Conservation (phyloP, 2,329 filamentous ascomycete species). For the Aspergillus sp. region DNA sequence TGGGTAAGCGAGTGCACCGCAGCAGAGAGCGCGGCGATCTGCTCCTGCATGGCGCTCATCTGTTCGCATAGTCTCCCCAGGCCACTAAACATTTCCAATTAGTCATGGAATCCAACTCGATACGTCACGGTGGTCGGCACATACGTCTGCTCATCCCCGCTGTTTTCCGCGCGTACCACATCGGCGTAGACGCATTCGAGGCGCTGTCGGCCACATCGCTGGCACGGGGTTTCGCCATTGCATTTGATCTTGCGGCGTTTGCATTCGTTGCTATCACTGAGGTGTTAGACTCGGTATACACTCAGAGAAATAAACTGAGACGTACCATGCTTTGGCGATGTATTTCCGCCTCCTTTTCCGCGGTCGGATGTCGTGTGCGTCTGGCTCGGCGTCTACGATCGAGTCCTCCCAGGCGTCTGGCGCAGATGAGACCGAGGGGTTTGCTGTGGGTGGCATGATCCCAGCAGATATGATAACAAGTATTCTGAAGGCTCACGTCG, state of each 20-base stretch:
- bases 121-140: not conserved
- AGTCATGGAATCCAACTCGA: not conserved
- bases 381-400: slow-evolving; percentile 6
- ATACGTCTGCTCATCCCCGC: slow-evolving; percentile 20
- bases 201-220: slow-evolving; percentile 52
- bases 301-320: no score
- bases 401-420: slow-evolving; percentile 7
- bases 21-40: slow-evolving; percentile 72
- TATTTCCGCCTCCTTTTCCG: slow-evolving; percentile 62
- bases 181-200: slow-evolving; percentile 39
- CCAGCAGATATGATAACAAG: no score
- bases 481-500: no score
- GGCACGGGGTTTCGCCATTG: slow-evolving; percentile 61
- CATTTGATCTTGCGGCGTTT: slow-evolving; percentile 66
- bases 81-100: not conserved
- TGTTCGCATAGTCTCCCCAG: slow-evolving; percentile 28
- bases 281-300: not conserved
- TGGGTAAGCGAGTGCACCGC: slow-evolving; percentile 65
- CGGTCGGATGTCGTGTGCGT: slow-evolving; percentile 32
- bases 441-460: not conserved
- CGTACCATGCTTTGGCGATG: slow-evolving; percentile 61
- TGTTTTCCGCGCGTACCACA: slow-evolving; percentile 71
- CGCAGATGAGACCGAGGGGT: not conserved
- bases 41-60: slow-evolving; percentile 51
- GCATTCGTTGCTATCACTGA: slow-evolving; percentile 54